phyloP scores from a whole-genome alignment of 306 rosid species.

The Cicer yamashitae region DNA sequence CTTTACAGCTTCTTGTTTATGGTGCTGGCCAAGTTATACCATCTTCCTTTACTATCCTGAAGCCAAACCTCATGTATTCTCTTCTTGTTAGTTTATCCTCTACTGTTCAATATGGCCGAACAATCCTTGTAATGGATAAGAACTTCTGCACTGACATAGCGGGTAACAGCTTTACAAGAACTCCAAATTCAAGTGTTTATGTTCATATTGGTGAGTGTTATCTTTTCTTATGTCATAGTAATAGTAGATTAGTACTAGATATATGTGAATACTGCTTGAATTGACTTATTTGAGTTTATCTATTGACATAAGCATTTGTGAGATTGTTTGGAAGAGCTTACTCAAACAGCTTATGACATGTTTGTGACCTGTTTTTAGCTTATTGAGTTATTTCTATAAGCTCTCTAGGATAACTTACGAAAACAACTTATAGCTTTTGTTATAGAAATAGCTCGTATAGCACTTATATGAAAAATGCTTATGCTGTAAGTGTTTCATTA shows the following conservation, averaged over 20 bases:
- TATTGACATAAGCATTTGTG: too few relatives aligned
- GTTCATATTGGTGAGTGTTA: constrained; percentile 78
- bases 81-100: constrained; percentile 68
- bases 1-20: constrained; percentile 81
- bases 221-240: not conserved
- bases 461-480: too few relatives aligned
- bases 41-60: constrained; percentile 66
- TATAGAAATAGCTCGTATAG: too few relatives aligned
- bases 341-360: too few relatives aligned
- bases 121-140: constrained; percentile 80
- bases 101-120: constrained; percentile 64
- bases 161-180: constrained; percentile 77
- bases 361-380: too few relatives aligned
- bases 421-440: too few relatives aligned
- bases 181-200: constrained; percentile 66
- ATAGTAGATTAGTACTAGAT: not conserved
- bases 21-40: constrained; percentile 91
- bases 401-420: too few relatives aligned
- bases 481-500: too few relatives aligned
- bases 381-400: too few relatives aligned
- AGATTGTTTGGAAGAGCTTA: too few relatives aligned
- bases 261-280: not conserved
- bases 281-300: too few relatives aligned
- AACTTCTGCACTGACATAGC: constrained; percentile 81
- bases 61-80: constrained; percentile 72